Conservation (phyloP, 108 stramenopile species). For the Discostella stelligeroides region DNA sequence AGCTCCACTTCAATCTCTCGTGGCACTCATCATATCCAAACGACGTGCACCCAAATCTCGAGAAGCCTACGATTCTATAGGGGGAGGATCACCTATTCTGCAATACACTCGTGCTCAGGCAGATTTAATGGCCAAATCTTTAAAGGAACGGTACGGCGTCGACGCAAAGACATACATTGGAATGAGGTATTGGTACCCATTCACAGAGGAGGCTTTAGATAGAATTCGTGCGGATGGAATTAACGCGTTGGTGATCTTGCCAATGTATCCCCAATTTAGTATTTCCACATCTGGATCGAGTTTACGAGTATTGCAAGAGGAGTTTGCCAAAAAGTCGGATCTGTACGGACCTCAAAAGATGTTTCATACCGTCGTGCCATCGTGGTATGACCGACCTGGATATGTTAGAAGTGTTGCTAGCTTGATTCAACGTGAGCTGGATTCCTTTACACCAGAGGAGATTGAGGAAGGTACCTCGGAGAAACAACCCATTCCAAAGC, state of each 20-base stretch:
- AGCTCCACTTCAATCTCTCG: conserved; percentile 75
- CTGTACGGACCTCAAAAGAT: conserved; percentile 68
- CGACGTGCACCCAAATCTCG: conserved; percentile 92
- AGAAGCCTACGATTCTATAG: conserved; percentile 94
- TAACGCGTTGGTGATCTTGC: conserved; percentile 90
- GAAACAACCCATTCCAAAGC: conserved; percentile 46
- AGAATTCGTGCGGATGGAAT: conserved; percentile 81
- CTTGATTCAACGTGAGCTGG: conserved; percentile 85
- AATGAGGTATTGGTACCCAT: conserved; percentile 99
- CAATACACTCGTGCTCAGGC: conserved; percentile 92
- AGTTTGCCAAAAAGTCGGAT: conserved; percentile 74
- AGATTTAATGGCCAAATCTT: conserved; percentile 58
- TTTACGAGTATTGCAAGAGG: conserved; percentile 92
- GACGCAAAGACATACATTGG: conserved; percentile 93
- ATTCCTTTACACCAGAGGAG: conserved; percentile 80
- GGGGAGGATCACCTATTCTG: conserved; percentile 96
- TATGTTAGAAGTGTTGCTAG: conserved; percentile 87
- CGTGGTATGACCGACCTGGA: conserved; percentile 95
- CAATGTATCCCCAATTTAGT: conserved; percentile 97
- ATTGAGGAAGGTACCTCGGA: conserved; percentile 60
- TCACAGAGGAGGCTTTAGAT: conserved; percentile 93
- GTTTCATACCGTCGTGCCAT: conserved; percentile 95
- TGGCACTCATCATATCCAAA: conserved; percentile 88
- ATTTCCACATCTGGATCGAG: conserved; percentile 95
- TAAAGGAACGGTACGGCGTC: conserved; percentile 62